Evolutionary conservation across 768 basidiomycete species (phyloP).

Genomic region (Cystobasidium ongulense): DNA sequence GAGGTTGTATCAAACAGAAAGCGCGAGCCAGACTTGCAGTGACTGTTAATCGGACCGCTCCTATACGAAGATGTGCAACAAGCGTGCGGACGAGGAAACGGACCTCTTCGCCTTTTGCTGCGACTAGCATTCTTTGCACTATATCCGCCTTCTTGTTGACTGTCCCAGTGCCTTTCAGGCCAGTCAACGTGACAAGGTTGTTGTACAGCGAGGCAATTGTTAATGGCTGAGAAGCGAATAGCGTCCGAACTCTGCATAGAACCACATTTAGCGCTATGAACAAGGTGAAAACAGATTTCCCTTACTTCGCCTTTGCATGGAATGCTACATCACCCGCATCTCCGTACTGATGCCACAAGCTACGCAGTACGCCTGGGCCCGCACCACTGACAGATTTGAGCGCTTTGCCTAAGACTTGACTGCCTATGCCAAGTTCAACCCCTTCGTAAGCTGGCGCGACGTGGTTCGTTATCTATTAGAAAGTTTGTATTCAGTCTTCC

Average conservation of each 20-base stretch:
- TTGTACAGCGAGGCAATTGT: constrained; percentile 60
- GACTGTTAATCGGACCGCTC: constrained; percentile 75
- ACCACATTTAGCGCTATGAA: neutral
- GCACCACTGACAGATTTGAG: constrained; percentile 36
- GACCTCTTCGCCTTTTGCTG: constrained; percentile 78
- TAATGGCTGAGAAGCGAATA: constrained; percentile 44
- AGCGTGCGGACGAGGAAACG: constrained; percentile 70
- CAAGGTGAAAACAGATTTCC: too few relatives aligned
- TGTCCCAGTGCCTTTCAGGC: constrained; percentile 65
- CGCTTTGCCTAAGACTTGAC: constrained; percentile 37
- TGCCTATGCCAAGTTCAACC: constrained; percentile 37
- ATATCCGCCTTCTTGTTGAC: constrained; percentile 66
- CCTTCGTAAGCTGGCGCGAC: constrained; percentile 35
- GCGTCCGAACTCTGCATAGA: constrained; percentile 19
- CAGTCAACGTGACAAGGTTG: constrained; percentile 59
- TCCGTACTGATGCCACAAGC: constrained; percentile 58
- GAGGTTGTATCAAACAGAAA: constrained; percentile 52
- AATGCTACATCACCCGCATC: constrained; percentile 83
- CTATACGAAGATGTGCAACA: constrained; percentile 69
- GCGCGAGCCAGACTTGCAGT: constrained; percentile 72
- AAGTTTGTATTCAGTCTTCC: constrained; percentile 34
- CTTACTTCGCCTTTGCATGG: constrained; percentile 61
- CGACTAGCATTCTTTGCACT: constrained; percentile 71
- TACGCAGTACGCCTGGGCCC: constrained; percentile 51
- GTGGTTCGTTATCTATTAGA: constrained; percentile 26